phyloP scores from a whole-genome alignment of 2,329 filamentous ascomycete species.

The Phialocephala sp. region DNA sequence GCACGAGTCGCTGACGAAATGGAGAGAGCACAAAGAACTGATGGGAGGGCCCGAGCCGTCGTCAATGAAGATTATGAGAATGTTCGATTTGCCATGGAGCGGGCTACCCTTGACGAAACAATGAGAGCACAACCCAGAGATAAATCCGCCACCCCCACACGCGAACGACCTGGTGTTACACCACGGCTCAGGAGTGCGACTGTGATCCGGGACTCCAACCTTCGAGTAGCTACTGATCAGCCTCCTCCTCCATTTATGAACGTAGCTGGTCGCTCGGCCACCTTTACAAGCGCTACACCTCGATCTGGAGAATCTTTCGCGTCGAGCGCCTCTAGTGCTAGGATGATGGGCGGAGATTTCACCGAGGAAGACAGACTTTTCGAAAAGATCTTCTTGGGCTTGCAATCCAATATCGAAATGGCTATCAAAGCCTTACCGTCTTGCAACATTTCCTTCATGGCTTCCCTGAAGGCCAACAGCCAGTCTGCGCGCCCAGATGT shows the following conservation, averaged over 20 bases:
- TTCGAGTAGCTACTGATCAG: constrained; percentile 63
- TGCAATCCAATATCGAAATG: constrained; percentile 75
- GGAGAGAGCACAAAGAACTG: not conserved
- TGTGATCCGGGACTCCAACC: constrained; percentile 43
- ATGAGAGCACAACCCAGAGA: constrained; percentile 52
- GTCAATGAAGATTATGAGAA: not conserved
- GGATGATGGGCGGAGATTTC: constrained; percentile 56
- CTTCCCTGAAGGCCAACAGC: constrained; percentile 67
- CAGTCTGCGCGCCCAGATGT: constrained; percentile 63
- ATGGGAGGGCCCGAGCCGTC: not conserved
- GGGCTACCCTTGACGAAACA: not conserved
- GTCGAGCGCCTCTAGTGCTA: constrained; percentile 47
- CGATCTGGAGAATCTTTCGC: constrained; percentile 83
- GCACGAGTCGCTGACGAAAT: too few relatives aligned
- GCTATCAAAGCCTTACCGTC: constrained; percentile 74
- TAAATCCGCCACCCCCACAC: constrained; percentile 58
- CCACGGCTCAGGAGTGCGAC: constrained; percentile 42
- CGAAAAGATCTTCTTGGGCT: constrained; percentile 79
- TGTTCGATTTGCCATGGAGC: not conserved
- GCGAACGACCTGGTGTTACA: constrained; percentile 51
- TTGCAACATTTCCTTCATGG: constrained; percentile 69
- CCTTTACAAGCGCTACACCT: constrained; percentile 63
- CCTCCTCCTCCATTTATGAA: constrained; percentile 53
- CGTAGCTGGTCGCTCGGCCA: constrained; percentile 56
- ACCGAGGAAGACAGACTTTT: constrained; percentile 81